Evolutionary conservation across 1,139 yeast species (phyloP).

Genomic region (Candida labiduridarum): DNA sequence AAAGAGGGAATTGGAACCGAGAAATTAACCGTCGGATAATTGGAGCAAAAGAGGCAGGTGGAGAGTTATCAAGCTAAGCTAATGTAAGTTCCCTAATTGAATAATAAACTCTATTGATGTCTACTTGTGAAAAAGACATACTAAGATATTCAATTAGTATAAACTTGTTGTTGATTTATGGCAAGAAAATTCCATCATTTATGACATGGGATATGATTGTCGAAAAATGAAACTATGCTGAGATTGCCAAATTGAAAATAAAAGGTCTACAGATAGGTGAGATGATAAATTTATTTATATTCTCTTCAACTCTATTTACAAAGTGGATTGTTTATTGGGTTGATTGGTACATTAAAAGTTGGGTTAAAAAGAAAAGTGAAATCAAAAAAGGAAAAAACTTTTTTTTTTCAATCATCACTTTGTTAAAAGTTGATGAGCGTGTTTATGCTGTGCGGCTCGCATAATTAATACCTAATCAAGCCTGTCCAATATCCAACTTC

Average conservation of each 20-base stretch:
- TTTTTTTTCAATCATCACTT: background rate
- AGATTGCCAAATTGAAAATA: constrained; percentile 34
- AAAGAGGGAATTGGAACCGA: background rate
- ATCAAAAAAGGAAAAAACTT: background rate
- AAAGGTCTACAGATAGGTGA: background rate
- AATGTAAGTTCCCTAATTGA: constrained; percentile 14
- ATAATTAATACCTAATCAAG: constrained; percentile 13
- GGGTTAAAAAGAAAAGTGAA: background rate
- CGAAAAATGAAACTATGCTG: constrained; percentile 50
- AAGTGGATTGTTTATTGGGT: background rate
- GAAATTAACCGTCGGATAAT: background rate
- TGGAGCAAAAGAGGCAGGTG: background rate
- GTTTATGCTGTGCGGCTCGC: background rate
- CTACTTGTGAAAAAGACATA: constrained; percentile 10
- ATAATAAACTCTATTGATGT: constrained; percentile 20
- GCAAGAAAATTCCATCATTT: constrained; percentile 53
- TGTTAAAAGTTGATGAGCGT: background rate
- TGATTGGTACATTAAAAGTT: background rate
- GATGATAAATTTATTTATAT: background rate
- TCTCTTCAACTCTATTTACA: background rate
- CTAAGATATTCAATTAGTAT: constrained; percentile 17
- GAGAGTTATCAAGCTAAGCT: background rate
- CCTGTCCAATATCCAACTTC: constrained; percentile 31
- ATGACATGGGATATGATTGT: constrained; percentile 28
- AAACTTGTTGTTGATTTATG: constrained; percentile 27